A percentile compares a stretch with the other conserved stretches of the same genome.
Evolutionary conservation across 805 yeast species (phyloP).

Genomic region (Suhomyces sp.): DNA sequence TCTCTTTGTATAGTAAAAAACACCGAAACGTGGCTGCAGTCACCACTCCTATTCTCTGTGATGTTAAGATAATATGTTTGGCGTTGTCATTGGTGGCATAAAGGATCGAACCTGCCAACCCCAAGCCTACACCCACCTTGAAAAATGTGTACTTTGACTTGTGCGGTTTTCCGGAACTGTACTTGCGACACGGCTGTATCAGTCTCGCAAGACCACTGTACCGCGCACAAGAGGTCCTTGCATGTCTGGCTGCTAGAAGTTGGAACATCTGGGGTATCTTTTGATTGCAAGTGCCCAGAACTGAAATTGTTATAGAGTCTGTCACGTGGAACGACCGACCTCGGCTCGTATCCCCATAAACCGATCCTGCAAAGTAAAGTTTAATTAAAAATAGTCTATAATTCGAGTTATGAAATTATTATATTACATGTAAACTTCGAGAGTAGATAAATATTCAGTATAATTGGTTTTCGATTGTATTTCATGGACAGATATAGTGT

Average conservation of each 20-base stretch:
- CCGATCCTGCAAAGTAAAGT: too few species aligned
- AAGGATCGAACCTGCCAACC: conserved; percentile 25
- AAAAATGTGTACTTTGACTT: conserved; percentile 6
- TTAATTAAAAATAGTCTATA: too few species aligned
- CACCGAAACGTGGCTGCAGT: conserved; percentile 70
- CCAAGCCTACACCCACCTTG: conserved; percentile 28
- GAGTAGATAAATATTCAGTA: too few species aligned
- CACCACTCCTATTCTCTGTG: conserved; percentile 59
- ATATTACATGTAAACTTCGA: too few species aligned
- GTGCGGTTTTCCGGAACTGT: neutral
- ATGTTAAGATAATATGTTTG: conserved; percentile 33
- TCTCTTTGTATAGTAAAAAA: conserved; percentile 62
- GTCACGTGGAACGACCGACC: neutral
- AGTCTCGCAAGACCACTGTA: neutral
- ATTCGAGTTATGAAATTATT: too few species aligned
- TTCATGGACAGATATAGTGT: too few species aligned
- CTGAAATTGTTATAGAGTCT: neutral
- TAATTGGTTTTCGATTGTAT: too few species aligned
- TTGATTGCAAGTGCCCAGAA: neutral
- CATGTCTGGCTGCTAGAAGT: neutral
- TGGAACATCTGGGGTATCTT: neutral
- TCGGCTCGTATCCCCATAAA: neutral
- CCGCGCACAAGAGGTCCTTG: neutral
- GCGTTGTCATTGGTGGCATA: conserved; percentile 38
- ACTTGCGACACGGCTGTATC: neutral